Percentiles rank a stretch among this genome's conserved stretches.
Conservation (phyloP, 2,329 filamentous ascomycete genomes). For the Cytospora schulzeri region DNA sequence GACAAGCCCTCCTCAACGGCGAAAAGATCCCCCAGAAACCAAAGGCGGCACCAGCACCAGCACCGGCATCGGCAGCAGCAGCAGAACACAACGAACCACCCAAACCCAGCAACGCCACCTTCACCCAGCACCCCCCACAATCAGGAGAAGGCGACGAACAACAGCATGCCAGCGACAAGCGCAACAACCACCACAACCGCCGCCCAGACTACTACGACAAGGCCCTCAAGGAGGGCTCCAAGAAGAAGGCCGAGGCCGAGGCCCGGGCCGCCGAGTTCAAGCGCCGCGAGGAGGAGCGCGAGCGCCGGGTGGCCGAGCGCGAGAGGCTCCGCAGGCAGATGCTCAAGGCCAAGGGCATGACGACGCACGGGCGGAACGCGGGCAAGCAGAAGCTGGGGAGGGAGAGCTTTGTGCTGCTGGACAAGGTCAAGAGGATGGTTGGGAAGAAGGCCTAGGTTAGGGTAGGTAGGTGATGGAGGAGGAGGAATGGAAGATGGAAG, state of each 20-base stretch:
- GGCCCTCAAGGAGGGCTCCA: slow-evolving; percentile 55
- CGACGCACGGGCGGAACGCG: slow-evolving; percentile 57
- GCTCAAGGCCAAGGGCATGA: slow-evolving; percentile 69
- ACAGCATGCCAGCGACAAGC: background rate
- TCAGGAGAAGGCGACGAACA: slow-evolving; percentile 13
- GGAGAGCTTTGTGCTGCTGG: slow-evolving; percentile 76
- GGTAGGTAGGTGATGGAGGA: too few relatives aligned
- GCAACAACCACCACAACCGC: slow-evolving; percentile 27
- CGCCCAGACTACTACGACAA: slow-evolving; percentile 65
- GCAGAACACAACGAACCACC: background rate
- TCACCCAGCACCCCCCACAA: background rate
- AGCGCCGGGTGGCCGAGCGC: slow-evolving; percentile 66
- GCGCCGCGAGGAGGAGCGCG: slow-evolving; percentile 62
- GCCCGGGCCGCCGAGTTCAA: slow-evolving; percentile 45
- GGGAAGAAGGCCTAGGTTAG: slow-evolving; percentile 35
- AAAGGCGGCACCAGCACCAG: slow-evolving; percentile 14
- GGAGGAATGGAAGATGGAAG: too few relatives aligned
- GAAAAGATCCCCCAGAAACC: slow-evolving; percentile 21
- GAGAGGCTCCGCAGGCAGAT: slow-evolving; percentile 67
- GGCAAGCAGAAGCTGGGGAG: slow-evolving; percentile 80
- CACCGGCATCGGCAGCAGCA: slow-evolving; percentile 15
- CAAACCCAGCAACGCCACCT: too few relatives aligned
- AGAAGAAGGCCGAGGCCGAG: slow-evolving; percentile 46
- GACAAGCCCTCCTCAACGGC: slow-evolving; percentile 43
- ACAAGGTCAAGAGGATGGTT: slow-evolving; percentile 76